Percentiles rank a stretch among this genome's conserved stretches.
Evolutionary conservation across 192 early-diverging fungal species (phyloP).

Genomic region (Rhizophagus clarus): DNA sequence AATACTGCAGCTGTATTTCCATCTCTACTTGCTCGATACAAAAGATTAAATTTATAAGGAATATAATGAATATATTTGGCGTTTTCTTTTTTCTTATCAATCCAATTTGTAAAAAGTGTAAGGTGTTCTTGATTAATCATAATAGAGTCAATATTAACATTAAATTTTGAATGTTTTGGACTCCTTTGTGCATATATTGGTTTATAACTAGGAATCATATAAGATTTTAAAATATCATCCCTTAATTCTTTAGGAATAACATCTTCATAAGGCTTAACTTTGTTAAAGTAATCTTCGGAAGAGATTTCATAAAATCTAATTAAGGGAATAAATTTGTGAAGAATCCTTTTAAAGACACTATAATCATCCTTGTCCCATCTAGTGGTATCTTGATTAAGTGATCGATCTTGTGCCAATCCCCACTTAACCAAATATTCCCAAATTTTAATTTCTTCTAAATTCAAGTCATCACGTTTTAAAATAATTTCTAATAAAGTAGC

Average conservation of each 20-base stretch:
- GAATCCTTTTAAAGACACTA: background rate
- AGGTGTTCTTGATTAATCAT: background rate
- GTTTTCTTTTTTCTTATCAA: background rate
- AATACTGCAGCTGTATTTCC: no score
- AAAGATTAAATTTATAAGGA: no score
- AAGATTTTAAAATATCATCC: background rate
- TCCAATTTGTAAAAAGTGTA: background rate
- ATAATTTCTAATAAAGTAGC: no score
- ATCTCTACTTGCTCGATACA: no score
- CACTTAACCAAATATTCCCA: slow-evolving; percentile 26
- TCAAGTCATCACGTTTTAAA: slow-evolving; percentile 16
- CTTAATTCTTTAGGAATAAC: background rate
- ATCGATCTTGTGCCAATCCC: background rate
- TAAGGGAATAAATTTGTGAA: slow-evolving; percentile 6
- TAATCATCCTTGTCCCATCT: background rate
- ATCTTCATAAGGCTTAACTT: slow-evolving; percentile 10
- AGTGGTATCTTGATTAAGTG: background rate
- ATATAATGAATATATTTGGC: background rate
- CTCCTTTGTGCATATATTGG: background rate
- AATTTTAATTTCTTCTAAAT: slow-evolving; percentile 18
- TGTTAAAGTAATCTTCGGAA: background rate
- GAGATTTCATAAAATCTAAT: slow-evolving; percentile 22
- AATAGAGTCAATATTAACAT: background rate
- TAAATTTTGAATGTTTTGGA: no score
- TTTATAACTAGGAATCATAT: background rate